Conservation (phyloP, 208 protist species). For the Leishmania amazonensis region DNA sequence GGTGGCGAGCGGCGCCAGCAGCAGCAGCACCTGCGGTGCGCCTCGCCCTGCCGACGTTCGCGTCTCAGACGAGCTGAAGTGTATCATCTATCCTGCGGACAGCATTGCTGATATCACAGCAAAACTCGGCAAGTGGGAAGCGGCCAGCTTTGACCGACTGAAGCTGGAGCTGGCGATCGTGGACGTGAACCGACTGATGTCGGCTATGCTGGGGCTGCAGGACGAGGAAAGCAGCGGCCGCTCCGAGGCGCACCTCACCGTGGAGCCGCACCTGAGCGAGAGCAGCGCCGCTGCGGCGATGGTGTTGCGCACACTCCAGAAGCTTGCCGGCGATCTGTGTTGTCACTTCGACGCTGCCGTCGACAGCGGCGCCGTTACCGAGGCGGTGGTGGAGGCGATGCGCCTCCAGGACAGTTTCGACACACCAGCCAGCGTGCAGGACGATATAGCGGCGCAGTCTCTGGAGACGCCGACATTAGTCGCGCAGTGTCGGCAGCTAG, state of each 20-base stretch:
- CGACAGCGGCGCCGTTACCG: slow-evolving; percentile 14
- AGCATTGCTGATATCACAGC: slow-evolving; percentile 74
- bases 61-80: slow-evolving; percentile 69
- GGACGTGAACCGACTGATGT: slow-evolving; percentile 57
- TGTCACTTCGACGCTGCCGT: slow-evolving; percentile 29
- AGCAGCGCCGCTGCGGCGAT: slow-evolving; percentile 27
- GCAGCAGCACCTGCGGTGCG: slow-evolving; percentile 71
- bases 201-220: slow-evolving; percentile 57
- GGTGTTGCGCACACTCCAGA: slow-evolving; percentile 69
- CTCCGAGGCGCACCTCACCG: slow-evolving; percentile 26
- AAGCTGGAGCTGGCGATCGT: slow-evolving; percentile 83
- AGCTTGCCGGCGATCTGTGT: slow-evolving; percentile 56
- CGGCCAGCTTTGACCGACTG: slow-evolving; percentile 75
- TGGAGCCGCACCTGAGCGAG: slow-evolving; percentile 60
- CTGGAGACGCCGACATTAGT: slow-evolving; percentile 33
- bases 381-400: slow-evolving; percentile 7
- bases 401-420: slow-evolving; percentile 5
- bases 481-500: slow-evolving; percentile 43
- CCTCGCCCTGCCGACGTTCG: slow-evolving; percentile 47
- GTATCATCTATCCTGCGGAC: slow-evolving; percentile 69
- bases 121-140: slow-evolving; percentile 75
- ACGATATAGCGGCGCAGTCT: slow-evolving; percentile 17
- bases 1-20: slow-evolving; percentile 10
- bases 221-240: slow-evolving; percentile 17
- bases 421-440: slow-evolving; percentile 10